Base-by-base conservation (phyloP, 257 asterid genomes). In the Mentha longifolia region DNA sequence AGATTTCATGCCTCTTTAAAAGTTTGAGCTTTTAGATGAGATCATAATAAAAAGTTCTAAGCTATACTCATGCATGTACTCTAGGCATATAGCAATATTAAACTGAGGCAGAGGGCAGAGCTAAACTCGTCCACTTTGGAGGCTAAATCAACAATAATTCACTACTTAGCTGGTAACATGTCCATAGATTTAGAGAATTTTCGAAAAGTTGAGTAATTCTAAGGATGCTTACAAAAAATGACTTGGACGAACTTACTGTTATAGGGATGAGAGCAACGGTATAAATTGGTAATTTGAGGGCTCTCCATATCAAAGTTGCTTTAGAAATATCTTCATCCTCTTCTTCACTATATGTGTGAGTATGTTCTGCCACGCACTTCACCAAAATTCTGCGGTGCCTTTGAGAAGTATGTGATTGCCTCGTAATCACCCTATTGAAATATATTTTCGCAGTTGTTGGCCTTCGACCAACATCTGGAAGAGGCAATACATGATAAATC, bases 261-360 rank as follows among this genome's bases (percentile, higher is more conserved):
- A 92, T 79, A 35, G 98, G 98, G 70, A 92, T 79, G 71, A 90
- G 71, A 20, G 98, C 97, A 63, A 84, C 88, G 28, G 88, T 76
- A 64, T 84, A 84, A 28, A 84, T 89, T 7, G 98, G 98, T 59
- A 92, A 75, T 71, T 92, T 92, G 76, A 86, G 78, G 56, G 98
- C 97, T 80, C 97, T 85, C 97, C 98, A 87, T 74, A 87, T 83
- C 82, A 88, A 76, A 81, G 89, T 90, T 50, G 92, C 86, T 73
- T 77, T 78, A 37, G 92, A 85, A 66, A 87, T 58, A 72, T 76
- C 50, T 41, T 82, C 87, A 54, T 74, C 75, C 65, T 54, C 84
- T 76, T 77, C 85, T 65, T 54, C 75, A 72, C 28, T 30, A 55
- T 49, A 50, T 19, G 59, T 52, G 63, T 66, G 76, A 37, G 51